These are phyloP conservation scores for Cladosporium sp. DNA, from an alignment of 2,329 filamentous ascomycete genomes.

Conservation along the genomic window DNA sequence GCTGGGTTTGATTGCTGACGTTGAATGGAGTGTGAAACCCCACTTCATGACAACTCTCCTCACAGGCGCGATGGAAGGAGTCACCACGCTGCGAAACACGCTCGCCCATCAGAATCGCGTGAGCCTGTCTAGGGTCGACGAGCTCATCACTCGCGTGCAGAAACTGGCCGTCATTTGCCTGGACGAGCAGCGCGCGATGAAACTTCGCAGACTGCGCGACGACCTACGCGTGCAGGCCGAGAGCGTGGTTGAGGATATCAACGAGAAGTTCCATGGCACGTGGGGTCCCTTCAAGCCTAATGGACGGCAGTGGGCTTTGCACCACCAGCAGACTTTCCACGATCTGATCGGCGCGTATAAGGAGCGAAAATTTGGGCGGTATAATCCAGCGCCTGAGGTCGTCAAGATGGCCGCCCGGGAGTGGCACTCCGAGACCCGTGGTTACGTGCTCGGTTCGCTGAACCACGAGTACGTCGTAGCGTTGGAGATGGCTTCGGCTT, in stretches of 20 bases:
- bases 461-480: background rate
- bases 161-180: background rate
- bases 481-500: background rate
- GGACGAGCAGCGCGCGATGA: background rate
- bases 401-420: background rate
- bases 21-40: background rate
- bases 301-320: background rate
- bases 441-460: background rate
- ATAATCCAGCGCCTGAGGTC: background rate
- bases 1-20: background rate
- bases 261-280: background rate
- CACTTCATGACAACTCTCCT: background rate
- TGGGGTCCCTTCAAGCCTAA: background rate
- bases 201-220: background rate
- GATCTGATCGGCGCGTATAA: background rate
- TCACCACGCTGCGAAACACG: background rate
- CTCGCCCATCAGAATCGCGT: background rate
- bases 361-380: background rate
- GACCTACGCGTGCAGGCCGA: background rate
- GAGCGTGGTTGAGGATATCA: background rate
- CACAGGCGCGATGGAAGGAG: background rate
- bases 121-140: background rate
- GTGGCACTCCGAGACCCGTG: background rate
- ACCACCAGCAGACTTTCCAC: background rate
- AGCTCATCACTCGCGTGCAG: background rate